Percentiles rank a stretch among this genome's conserved stretches.
Conservation (phyloP, 495 filamentous ascomycete genomes). For the Aspergillus funiculosus region DNA sequence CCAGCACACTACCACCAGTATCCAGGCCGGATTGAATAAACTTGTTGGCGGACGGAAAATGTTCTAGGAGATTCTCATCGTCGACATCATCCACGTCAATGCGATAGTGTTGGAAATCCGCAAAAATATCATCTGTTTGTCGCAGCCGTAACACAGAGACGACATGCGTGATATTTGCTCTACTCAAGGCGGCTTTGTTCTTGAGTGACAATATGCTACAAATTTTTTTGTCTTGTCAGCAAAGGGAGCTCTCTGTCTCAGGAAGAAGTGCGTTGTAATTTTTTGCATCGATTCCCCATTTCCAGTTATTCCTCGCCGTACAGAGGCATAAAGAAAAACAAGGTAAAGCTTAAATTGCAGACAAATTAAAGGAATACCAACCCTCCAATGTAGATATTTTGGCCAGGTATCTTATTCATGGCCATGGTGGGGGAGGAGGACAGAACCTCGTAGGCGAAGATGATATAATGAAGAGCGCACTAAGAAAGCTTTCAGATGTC, state of each 20-base stretch:
- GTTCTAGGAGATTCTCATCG: conserved; percentile 76
- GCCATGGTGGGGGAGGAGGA: too few relatives aligned
- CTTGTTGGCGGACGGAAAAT: conserved; percentile 66
- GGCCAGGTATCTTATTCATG: conserved; percentile 56
- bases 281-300: too few relatives aligned
- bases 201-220: conserved; percentile 70
- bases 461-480: too few relatives aligned
- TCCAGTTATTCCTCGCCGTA: too few relatives aligned
- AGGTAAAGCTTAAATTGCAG: too few relatives aligned
- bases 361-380: conserved; percentile 39
- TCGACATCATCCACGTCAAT: conserved; percentile 85
- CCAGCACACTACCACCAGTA: conserved; percentile 58
- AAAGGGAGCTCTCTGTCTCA: not conserved
- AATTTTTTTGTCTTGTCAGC: conserved; percentile 14
- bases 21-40: conserved; percentile 79
- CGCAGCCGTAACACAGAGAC: conserved; percentile 70
- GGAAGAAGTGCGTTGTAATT: too few relatives aligned
- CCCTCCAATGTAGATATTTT: conserved; percentile 80
- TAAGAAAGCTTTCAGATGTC: too few relatives aligned
- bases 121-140: conserved; percentile 39
- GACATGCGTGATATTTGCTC: conserved; percentile 80
- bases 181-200: conserved; percentile 57
- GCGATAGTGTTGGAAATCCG: conserved; percentile 58
- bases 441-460: too few relatives aligned
- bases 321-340: conserved; percentile 3